A percentile compares a stretch with the other conserved stretches of the same genome.
phyloP scores from a whole-genome alignment of 805 yeast genomes.

The Komagataella populi region DNA sequence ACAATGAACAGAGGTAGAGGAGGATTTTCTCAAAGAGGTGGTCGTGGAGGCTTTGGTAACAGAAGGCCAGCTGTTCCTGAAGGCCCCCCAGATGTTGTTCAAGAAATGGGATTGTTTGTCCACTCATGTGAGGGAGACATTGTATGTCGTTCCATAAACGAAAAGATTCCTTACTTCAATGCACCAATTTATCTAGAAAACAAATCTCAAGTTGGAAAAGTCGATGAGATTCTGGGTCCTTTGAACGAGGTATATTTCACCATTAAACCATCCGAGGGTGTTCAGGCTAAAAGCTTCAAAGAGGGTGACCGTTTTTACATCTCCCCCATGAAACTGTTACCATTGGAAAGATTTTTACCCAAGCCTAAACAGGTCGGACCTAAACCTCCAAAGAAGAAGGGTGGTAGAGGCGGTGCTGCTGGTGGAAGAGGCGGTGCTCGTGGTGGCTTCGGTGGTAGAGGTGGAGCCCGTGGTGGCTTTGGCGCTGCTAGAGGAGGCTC shows the following conservation, averaged over 20 bases:
- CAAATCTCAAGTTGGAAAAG: constrained; percentile 93
- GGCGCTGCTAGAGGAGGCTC: constrained; percentile 27
- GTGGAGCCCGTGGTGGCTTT: constrained; percentile 25
- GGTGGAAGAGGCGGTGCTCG: constrained; percentile 30
- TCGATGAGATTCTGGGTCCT: constrained; percentile 96
- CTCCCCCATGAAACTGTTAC: constrained; percentile 89
- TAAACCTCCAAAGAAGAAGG: constrained; percentile 60
- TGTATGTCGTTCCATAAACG: constrained; percentile 89
- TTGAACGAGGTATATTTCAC: constrained; percentile 97
- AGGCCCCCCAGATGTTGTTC: constrained; percentile 94
- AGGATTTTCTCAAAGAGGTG: constrained; percentile 33
- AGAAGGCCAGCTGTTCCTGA: constrained; percentile 49
- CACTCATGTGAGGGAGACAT: constrained; percentile 96
- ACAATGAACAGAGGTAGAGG: constrained; percentile 60
- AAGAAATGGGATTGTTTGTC: constrained; percentile 88
- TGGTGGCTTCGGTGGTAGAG: constrained; percentile 26
- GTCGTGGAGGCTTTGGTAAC: constrained; percentile 57
- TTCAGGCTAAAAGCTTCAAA: constrained; percentile 85
- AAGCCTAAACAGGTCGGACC: constrained; percentile 86
- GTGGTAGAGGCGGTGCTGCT: constrained; percentile 37
- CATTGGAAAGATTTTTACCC: constrained; percentile 93
- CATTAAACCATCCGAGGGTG: constrained; percentile 91
- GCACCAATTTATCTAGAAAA: constrained; percentile 97
- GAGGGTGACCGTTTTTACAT: constrained; percentile 93
- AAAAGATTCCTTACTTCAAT: constrained; percentile 93